Evolutionary conservation across 345 rosid genomes (phyloP).

Genomic region (Brassica carinata): DNA sequence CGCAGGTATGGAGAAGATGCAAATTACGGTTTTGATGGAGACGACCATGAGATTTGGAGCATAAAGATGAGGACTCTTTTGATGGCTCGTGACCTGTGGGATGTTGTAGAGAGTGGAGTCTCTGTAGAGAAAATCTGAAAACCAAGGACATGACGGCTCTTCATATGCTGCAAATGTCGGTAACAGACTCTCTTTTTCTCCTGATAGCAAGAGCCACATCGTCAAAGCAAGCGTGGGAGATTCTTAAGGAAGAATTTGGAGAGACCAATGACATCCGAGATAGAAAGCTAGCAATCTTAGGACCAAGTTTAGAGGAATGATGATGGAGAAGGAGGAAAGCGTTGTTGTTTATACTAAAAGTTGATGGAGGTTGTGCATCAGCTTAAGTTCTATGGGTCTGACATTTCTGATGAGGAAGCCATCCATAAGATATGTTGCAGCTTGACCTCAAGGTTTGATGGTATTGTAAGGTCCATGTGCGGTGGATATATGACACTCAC

Average conservation of each 20-base stretch:
- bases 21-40: background rate
- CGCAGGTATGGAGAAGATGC: background rate
- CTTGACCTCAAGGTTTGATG: background rate
- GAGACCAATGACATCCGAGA: too few relatives aligned
- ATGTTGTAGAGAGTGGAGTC: too few relatives aligned
- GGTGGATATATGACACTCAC: background rate
- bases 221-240: slow-evolving; percentile 14
- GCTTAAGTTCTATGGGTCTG: background rate
- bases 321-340: background rate
- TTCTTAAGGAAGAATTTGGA: slow-evolving; percentile 7
- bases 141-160: slow-evolving; percentile 10
- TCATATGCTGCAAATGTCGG: slow-evolving; percentile 9
- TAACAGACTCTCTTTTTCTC: background rate
- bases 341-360: background rate
- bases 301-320: background rate
- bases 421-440: background rate
- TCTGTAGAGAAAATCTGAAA: too few relatives aligned
- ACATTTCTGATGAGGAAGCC: background rate
- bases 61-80: slow-evolving; percentile 7
- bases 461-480: background rate
- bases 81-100: slow-evolving; percentile 12
- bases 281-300: background rate
- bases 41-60: slow-evolving; percentile 1
- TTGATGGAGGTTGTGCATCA: background rate
- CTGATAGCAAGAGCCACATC: slow-evolving; percentile 19